Percentiles rank a stretch among this genome's conserved stretches.
These are phyloP conservation scores for Pisolithus albus DNA, from an alignment of 768 basidiomycete genomes.

Conservation along the genomic window DNA sequence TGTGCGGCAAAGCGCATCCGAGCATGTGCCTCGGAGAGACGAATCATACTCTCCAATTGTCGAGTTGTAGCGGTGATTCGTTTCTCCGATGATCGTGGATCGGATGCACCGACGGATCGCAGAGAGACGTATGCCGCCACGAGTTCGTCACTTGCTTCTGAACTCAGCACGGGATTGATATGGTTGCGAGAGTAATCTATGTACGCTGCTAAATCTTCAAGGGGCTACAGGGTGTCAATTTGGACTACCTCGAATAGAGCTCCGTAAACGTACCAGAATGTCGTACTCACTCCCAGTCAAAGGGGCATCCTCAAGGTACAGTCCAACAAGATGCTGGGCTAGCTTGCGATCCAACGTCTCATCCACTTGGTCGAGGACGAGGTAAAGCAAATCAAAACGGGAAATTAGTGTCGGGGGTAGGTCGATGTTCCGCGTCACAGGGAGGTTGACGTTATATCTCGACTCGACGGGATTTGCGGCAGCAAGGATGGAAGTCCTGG, in stretches of 20 bases:
- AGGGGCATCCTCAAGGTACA: conserved; percentile 91
- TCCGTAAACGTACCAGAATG: conserved; percentile 49
- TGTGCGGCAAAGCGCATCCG: conserved; percentile 89
- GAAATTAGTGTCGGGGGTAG: conserved; percentile 97
- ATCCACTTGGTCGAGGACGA: conserved; percentile 92
- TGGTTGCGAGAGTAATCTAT: conserved; percentile 88
- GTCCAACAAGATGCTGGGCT: conserved; percentile 85
- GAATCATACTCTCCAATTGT: conserved; percentile 95
- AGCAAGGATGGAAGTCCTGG: conserved; percentile 94
- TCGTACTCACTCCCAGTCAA: conserved; percentile 53
- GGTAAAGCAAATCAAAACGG: conserved; percentile 92
- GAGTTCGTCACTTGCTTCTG: conserved; percentile 78
- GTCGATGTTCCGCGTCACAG: conserved; percentile 94
- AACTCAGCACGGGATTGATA: conserved; percentile 80
- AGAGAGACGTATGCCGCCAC: conserved; percentile 89
- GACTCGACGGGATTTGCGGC: conserved; percentile 97
- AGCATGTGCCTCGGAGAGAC: conserved; percentile 92
- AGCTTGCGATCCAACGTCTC: conserved; percentile 79
- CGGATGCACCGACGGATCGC: conserved; percentile 79
- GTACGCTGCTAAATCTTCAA: conserved; percentile 88
- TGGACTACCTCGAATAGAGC: not conserved
- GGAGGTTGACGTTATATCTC: conserved; percentile 86
- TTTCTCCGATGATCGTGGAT: conserved; percentile 81
- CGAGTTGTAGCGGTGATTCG: conserved; percentile 97
- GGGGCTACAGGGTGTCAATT: conserved; percentile 46